Conservation (phyloP, 768 basidiomycete genomes). For the Exsudoporus frostii region DNA sequence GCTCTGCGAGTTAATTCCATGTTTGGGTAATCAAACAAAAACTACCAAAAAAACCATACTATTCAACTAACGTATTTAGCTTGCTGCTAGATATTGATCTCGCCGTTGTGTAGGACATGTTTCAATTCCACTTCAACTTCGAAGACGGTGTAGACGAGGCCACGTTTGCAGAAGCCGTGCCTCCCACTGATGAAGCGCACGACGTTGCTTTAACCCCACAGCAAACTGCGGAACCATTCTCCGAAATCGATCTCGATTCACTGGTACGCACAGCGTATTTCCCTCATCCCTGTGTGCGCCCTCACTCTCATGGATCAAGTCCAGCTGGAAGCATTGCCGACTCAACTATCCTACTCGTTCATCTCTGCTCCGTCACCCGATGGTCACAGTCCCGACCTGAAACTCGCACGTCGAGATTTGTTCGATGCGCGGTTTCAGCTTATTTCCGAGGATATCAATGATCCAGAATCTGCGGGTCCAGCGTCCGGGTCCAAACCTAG, state of each 20-base stretch:
- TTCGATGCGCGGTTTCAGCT: constrained; percentile 97
- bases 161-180: constrained; percentile 5
- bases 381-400: constrained; percentile 22
- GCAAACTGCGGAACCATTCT: constrained; percentile 16
- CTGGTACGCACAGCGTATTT: constrained; percentile 28
- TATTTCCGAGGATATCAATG: constrained; percentile 52
- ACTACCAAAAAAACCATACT: too few species aligned
- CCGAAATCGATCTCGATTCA: constrained; percentile 29
- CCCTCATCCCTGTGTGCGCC: not conserved
- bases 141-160: constrained; percentile 40
- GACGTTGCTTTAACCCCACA: not conserved
- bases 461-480: constrained; percentile 27
- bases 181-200: not conserved
- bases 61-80: too few species aligned
- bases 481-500: constrained; percentile 2
- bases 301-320: constrained; percentile 17
- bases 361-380: constrained; percentile 48
- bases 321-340: constrained; percentile 69
- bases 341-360: constrained; percentile 78
- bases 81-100: too few species aligned
- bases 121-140: constrained; percentile 56
- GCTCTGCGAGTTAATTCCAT: too few species aligned
- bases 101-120: constrained; percentile 24
- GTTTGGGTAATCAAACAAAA: too few species aligned
- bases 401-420: constrained; percentile 76